A percentile compares a stretch with the other conserved stretches of the same genome.
phyloP scores from a whole-genome alignment of 371 early-diverging fungal genomes.

The Mucor velutinosus region DNA sequence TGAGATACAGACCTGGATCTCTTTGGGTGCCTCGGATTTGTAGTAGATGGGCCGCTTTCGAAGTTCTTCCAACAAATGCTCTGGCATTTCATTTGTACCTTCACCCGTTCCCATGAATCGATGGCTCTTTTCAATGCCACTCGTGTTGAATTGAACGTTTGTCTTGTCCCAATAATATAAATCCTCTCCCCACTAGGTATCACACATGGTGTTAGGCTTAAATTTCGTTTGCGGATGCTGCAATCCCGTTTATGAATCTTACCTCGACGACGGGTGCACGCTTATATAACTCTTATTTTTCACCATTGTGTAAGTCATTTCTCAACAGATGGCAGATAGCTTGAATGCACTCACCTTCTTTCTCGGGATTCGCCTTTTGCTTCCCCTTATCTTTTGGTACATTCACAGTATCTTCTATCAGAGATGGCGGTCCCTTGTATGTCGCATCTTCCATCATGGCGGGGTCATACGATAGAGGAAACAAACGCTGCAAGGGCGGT shows the following conservation, averaged over 20 bases:
- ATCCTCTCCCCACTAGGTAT: conserved; percentile 62
- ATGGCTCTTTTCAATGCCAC: conserved; percentile 65
- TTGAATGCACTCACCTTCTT: conserved; percentile 29
- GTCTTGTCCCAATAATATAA: conserved; percentile 72
- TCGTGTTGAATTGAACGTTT: conserved; percentile 63
- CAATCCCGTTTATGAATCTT: background rate
- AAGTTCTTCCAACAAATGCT: conserved; percentile 52
- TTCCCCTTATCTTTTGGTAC: conserved; percentile 21
- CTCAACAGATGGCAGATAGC: no score
- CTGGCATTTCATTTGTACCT: conserved; percentile 59
- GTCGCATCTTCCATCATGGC: conserved; percentile 52
- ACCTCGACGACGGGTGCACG: conserved; percentile 67
- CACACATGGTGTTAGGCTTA: background rate
- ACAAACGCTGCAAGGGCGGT: conserved; percentile 47
- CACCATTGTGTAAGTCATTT: background rate
- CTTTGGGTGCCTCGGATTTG: conserved; percentile 35
- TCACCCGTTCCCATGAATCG: conserved; percentile 71
- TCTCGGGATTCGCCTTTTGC: conserved; percentile 20
- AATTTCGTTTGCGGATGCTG: background rate
- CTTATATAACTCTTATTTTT: conserved; percentile 52
- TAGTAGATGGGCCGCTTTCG: conserved; percentile 57
- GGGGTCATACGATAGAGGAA: conserved; percentile 52
- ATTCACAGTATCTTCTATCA: background rate
- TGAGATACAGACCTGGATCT: conserved; percentile 47
- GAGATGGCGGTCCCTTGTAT: conserved; percentile 28